Percentiles rank a stretch among this genome's conserved stretches.
These are phyloP conservation scores for Daphne laureola DNA, from an alignment of 441 rosid species.

Conservation along the genomic window DNA sequence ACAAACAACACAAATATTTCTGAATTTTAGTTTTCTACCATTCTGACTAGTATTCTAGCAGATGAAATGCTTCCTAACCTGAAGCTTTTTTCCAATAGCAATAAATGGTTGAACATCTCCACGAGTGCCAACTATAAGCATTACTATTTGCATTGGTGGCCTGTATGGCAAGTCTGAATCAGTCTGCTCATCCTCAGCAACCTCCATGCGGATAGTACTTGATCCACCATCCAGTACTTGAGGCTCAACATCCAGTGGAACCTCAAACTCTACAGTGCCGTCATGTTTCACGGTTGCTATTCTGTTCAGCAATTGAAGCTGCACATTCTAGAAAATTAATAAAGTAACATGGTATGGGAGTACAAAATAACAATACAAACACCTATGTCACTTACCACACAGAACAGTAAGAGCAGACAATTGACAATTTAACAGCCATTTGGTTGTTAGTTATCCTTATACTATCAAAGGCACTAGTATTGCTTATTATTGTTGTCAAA, in stretches of 20 bases:
- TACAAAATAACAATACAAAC: neutral
- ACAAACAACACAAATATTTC: no score
- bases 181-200: conserved; percentile 43
- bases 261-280: conserved; percentile 80
- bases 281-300: conserved; percentile 86
- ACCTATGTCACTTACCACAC: neutral
- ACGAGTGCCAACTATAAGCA: conserved; percentile 89
- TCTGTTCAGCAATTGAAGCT: conserved; percentile 68
- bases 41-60: no score
- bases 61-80: conserved; percentile 36
- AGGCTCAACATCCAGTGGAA: conserved; percentile 59
- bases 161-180: conserved; percentile 52
- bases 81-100: conserved; percentile 83
- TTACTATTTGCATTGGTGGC: conserved; percentile 78
- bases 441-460: no score
- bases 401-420: conserved; percentile 1
- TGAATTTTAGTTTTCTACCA: no score
- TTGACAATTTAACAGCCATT: neutral
- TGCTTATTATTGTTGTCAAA: no score
- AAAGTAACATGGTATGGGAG: neutral
- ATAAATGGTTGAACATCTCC: conserved; percentile 94
- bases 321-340: conserved; percentile 26
- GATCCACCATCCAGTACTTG: conserved; percentile 27
- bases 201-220: conserved; percentile 24
- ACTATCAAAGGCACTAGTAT: no score